These are phyloP conservation scores for Suhomyces tanzawaensis DNA, from an alignment of 805 yeast species.

Conservation along the genomic window DNA sequence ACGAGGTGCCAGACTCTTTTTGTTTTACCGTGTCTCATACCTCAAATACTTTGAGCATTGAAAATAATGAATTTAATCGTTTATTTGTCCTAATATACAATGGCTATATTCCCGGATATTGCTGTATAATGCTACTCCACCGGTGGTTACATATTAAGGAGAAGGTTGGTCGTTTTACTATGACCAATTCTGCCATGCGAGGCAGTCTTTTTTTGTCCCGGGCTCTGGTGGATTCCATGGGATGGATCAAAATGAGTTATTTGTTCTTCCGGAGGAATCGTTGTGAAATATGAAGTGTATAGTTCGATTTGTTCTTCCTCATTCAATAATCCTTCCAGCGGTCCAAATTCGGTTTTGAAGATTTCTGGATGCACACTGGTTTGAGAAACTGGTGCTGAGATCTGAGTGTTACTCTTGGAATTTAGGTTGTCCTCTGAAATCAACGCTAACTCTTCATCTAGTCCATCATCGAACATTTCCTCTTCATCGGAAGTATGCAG, in stretches of 20 bases:
- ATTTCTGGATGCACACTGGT: constrained; percentile 5
- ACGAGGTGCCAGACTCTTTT: no score
- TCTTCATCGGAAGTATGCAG: constrained; percentile 6
- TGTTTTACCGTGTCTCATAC: no score
- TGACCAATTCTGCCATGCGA: neutral
- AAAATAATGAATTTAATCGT: no score
- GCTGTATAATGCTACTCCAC: no score
- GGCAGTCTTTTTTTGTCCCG: neutral
- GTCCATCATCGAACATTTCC: constrained; percentile 20
- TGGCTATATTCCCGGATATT: no score
- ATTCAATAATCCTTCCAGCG: constrained; percentile 40
- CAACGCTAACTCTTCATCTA: constrained; percentile 21
- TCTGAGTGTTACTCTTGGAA: neutral
- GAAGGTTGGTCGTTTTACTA: neutral
- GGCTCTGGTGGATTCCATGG: constrained; percentile 4
- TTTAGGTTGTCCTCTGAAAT: constrained; percentile 7
- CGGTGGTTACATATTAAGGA: no score
- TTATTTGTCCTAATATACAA: no score
- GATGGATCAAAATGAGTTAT: constrained; percentile 9
- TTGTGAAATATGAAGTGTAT: constrained; percentile 36
- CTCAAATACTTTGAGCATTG: no score
- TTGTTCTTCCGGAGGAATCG: constrained; percentile 18
- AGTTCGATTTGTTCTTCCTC: constrained; percentile 38
- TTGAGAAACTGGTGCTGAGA: no score
- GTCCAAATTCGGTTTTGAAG: constrained; percentile 18